These are phyloP conservation scores for Kazachstania kunashirensis DNA, from an alignment of 805 yeast genomes.

Conservation along the genomic window DNA sequence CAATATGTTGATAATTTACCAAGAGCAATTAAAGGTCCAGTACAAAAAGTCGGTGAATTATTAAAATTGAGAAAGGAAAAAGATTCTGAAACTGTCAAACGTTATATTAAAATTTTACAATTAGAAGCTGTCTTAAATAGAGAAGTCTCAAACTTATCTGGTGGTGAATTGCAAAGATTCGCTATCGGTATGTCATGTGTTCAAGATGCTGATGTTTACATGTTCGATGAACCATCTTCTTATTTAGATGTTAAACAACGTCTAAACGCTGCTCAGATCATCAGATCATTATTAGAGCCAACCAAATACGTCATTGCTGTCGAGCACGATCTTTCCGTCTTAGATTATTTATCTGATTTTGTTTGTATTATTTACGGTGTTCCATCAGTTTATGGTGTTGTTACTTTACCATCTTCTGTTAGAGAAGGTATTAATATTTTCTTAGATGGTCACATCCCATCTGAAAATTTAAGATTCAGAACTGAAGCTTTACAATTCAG, in stretches of 20 bases:
- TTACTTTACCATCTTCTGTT: conserved; percentile 89
- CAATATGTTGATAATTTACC: conserved; percentile 98
- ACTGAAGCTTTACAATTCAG: conserved; percentile 91
- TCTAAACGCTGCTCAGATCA: conserved; percentile 91
- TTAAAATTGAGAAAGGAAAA: conserved; percentile 71
- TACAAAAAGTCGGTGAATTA: conserved; percentile 76
- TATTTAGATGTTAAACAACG: conserved; percentile 98
- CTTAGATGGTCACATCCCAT: conserved; percentile 94
- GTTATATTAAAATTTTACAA: conserved; percentile 62
- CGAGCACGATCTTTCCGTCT: conserved; percentile 96
- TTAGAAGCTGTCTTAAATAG: conserved; percentile 67
- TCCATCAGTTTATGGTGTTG: conserved; percentile 98
- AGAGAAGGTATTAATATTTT: conserved; percentile 99
- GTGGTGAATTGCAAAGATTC: conserved; percentile 98
- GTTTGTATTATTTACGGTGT: conserved; percentile 96
- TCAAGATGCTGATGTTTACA: conserved; percentile 88
- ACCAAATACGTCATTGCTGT: conserved; percentile 87
- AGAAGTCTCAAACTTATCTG: conserved; percentile 83
- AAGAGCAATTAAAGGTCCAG: conserved; percentile 86
- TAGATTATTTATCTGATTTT: conserved; percentile 93
- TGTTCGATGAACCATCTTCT: conserved; percentile 99
- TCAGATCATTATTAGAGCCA: conserved; percentile 71
- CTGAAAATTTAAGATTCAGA: conserved; percentile 96
- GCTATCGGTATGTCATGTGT: conserved; percentile 97
- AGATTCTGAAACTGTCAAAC: conserved; percentile 48